Conservation (phyloP, 495 filamentous ascomycete species). For the Neurospora cerealis region DNA sequence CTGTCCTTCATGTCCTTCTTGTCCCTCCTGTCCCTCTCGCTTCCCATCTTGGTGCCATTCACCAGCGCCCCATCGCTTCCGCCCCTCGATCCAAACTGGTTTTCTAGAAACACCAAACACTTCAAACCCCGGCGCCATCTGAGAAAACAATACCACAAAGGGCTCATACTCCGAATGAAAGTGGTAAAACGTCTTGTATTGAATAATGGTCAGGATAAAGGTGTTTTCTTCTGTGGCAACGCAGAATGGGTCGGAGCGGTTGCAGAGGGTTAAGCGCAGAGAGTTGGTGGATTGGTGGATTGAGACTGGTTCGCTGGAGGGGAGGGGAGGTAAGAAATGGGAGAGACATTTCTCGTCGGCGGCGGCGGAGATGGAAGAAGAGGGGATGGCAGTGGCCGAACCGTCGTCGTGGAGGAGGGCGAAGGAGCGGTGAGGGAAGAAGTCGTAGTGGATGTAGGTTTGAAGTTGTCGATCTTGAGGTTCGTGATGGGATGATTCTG, state of each 20-base stretch:
- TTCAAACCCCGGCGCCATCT: constrained; percentile 32
- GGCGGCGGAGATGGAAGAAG: constrained; percentile 12
- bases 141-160: constrained; percentile 39
- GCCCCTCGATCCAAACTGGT: constrained; percentile 43
- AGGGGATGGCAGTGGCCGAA: constrained; percentile 29
- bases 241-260: constrained; percentile 35
- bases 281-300: constrained; percentile 50
- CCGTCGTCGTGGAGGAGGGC: constrained; percentile 31
- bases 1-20: constrained; percentile 1
- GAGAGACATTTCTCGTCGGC: constrained; percentile 31
- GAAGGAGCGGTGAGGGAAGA: constrained; percentile 36
- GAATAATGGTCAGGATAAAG: constrained; percentile 40
- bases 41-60: too few species aligned
- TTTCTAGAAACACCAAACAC: constrained; percentile 37
- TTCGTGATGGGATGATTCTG: not conserved
- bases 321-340: constrained; percentile 27
- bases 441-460: constrained; percentile 41
- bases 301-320: constrained; percentile 19
- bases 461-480: not conserved
- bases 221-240: constrained; percentile 31
- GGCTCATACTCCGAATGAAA: constrained; percentile 44
- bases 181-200: constrained; percentile 37
- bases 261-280: constrained; percentile 40
- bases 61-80: constrained; percentile 4
- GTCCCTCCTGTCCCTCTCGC: not conserved